phyloP scores from a whole-genome alignment of 164 flowering plant genomes.

The Annona squamosa region DNA sequence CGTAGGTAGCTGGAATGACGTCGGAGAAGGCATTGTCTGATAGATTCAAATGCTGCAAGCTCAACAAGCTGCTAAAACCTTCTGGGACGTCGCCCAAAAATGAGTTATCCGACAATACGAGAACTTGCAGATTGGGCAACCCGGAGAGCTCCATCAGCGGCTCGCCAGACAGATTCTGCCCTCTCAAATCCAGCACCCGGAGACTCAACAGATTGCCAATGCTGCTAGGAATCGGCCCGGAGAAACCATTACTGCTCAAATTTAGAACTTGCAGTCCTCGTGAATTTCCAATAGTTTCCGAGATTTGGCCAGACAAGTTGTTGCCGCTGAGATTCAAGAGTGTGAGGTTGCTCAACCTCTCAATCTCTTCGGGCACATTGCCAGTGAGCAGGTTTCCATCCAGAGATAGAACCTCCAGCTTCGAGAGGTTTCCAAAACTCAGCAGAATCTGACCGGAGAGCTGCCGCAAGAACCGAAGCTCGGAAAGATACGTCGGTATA shows the following conservation, averaged over 20 bases:
- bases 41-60: constrained; percentile 45
- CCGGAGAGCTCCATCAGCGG: constrained; percentile 61
- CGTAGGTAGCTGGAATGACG: constrained; percentile 45
- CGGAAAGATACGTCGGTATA: constrained; percentile 37
- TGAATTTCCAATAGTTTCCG: constrained; percentile 32
- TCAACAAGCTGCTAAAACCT: constrained; percentile 60
- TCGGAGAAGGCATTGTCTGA: constrained; percentile 49
- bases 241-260: constrained; percentile 48
- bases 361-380: constrained; percentile 36
- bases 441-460: constrained; percentile 45
- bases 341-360: constrained; percentile 40
- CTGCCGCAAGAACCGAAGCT: constrained; percentile 28
- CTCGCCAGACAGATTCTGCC: constrained; percentile 51
- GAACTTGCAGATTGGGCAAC: constrained; percentile 50
- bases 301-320: constrained; percentile 38
- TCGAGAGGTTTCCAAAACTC: constrained; percentile 28
- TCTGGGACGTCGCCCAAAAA: constrained; percentile 56
- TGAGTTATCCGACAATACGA: constrained; percentile 46
- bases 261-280: constrained; percentile 37
- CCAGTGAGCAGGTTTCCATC: constrained; percentile 47
- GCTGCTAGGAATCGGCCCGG: constrained; percentile 48
- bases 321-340: constrained; percentile 45
- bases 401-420: constrained; percentile 41
- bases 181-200: constrained; percentile 52
- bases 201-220: constrained; percentile 47